Percentiles rank a stretch among this genome's conserved stretches.
phyloP scores from a whole-genome alignment of 2,329 filamentous ascomycete species.

The Aspergillus fijiensis region DNA sequence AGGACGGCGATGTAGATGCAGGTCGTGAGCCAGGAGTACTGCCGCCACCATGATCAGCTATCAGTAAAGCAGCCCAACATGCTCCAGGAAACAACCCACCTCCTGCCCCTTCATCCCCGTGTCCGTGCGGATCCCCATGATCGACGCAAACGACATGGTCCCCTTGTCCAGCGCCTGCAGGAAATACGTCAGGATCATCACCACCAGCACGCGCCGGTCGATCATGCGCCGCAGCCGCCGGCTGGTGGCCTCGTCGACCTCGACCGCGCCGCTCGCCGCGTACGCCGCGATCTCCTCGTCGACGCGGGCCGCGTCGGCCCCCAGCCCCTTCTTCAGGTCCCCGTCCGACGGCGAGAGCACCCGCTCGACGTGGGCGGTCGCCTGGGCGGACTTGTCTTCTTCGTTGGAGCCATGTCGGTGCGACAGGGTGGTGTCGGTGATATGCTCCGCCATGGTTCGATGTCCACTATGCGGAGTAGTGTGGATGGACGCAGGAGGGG shows the following conservation, averaged over 20 bases:
- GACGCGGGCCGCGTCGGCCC: conserved; percentile 59
- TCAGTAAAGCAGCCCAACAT: too few relatives aligned
- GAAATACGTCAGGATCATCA: conserved; percentile 75
- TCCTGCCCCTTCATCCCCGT: conserved; percentile 43
- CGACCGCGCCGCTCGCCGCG: conserved; percentile 55
- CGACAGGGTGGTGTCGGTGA: neutral
- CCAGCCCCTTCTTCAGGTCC: conserved; percentile 52
- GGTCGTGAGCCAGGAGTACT: conserved; percentile 71
- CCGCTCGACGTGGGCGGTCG: conserved; percentile 50
- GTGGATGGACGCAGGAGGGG: neutral
- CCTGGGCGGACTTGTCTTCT: conserved; percentile 14
- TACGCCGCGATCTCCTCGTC: conserved; percentile 73
- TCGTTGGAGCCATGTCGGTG: neutral
- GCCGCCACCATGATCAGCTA: conserved; percentile 3
- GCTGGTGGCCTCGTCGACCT: conserved; percentile 61
- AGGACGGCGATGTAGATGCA: conserved; percentile 73
- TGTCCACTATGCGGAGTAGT: too few relatives aligned
- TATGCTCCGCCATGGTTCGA: conserved; percentile 7
- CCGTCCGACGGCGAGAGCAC: conserved; percentile 48
- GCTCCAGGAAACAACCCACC: neutral
- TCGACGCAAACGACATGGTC: conserved; percentile 43
- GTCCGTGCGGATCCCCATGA: conserved; percentile 48
- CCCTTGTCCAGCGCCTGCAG: conserved; percentile 55
- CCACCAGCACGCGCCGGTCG: conserved; percentile 63
- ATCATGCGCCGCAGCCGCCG: conserved; percentile 63